Evolutionary conservation across 345 rosid genomes (phyloP).

Genomic region (Sonneratia alba): DNA sequence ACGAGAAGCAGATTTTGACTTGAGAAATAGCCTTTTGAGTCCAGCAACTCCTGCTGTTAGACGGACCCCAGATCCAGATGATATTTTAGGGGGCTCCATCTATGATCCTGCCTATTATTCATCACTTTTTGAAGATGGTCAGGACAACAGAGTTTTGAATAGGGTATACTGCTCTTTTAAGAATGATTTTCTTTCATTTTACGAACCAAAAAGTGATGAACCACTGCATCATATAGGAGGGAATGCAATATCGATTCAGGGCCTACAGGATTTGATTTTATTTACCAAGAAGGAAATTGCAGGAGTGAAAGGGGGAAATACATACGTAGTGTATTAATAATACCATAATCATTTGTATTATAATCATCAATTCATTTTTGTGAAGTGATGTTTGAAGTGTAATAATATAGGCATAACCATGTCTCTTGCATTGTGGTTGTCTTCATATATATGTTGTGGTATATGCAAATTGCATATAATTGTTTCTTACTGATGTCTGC

Average conservation of each 20-base stretch:
- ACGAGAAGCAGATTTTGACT: constrained; percentile 47
- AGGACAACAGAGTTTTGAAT: constrained; percentile 21
- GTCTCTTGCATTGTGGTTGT: not conserved
- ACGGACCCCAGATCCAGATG: constrained; percentile 41
- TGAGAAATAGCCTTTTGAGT: constrained; percentile 55
- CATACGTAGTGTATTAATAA: too few relatives aligned
- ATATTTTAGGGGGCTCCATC: constrained; percentile 50
- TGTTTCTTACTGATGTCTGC: not conserved
- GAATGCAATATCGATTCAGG: not conserved
- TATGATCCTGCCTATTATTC: constrained; percentile 53
- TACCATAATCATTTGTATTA: too few relatives aligned
- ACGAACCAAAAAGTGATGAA: too few relatives aligned
- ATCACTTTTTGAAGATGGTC: constrained; percentile 55
- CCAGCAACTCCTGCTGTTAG: constrained; percentile 37
- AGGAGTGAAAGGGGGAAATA: not conserved
- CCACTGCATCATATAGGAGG: not conserved
- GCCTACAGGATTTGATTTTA: not conserved
- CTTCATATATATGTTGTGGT: not conserved
- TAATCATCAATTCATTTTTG: too few relatives aligned
- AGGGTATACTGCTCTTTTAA: constrained; percentile 18
- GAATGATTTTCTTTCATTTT: not conserved
- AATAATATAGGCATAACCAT: not conserved
- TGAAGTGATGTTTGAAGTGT: not conserved
- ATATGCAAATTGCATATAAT: too few relatives aligned
- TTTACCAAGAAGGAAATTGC: not conserved